Evolutionary conservation across 306 rosid genomes (phyloP), one percentile per base, ranked within the genome.

Genomic region (Luffa aegyptiaca): DNA sequence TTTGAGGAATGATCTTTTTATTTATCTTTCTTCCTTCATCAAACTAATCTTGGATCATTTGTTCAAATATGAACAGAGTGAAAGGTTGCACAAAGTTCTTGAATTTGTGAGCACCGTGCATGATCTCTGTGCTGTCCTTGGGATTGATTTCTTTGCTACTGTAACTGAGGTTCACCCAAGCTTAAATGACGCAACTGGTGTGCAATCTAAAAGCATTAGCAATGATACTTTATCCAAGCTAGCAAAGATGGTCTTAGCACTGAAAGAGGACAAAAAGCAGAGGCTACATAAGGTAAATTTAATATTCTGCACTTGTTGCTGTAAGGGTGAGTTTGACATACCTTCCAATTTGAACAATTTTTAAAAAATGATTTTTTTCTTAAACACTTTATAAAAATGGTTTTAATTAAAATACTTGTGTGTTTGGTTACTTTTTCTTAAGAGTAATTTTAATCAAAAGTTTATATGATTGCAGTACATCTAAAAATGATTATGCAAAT

Each of bases 111-210:
- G 82, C 77, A 80, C 82, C 12, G 82, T 80, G 55, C 82, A 80
- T 51, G 97, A 96, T 86, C 93, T 96, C 46, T 96, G 99, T 82
- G 92, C 97, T 72, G 99, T 96, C 82, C 99, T 96, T 80, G 96
- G 98, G 49, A 88, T 96, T 92, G 97, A 96, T 85, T 96, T 96
- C 91, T 90, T 93, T 85, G 90, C 88, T 55, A 93, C 98, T 63
- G 98, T 92, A 56, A 96, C 96, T 3, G 98, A 93, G 84, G 99
- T 96, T 77, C 98, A 96, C 86, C 99, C 99, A 64, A 96, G 98
- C 89, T 90, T 96, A 78, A 86, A 90, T 83, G 99, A 96, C 81
- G 84, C 99, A 61, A 90, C 94, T 66, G 93, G 93, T 41, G 93
- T 89, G 82, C 98, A 93, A 84, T 93, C 93, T 82, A 96, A 93